Evolutionary conservation across 2,329 filamentous ascomycete genomes (phyloP), one percentile per base, ranked within the genome.

Genomic region (Diaporthe citrichinensis): DNA sequence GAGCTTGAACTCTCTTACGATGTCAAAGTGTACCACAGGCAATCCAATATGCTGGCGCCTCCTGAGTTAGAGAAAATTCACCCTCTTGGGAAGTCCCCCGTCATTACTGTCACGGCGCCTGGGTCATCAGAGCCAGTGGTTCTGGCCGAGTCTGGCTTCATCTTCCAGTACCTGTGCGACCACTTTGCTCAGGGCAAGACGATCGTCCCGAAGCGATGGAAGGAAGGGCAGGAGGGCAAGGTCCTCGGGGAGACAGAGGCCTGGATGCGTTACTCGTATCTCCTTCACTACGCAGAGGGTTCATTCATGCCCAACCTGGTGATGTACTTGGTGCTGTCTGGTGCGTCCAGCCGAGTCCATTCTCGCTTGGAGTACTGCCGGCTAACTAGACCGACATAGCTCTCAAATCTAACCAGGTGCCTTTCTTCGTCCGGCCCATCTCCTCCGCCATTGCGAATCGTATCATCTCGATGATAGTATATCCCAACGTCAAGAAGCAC

Each of bases 221-320:
- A 86, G 80, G 87, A 88, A 1, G 91, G 90, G n/a, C 86, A 87
- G 80, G 90, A 92, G 81, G 87, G 87, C 71, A 86, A 88, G 79
- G 77, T 91, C 15, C 89, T 89, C 23, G 90, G 91, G 34, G 90
- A 93, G 85, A 92, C 90, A 41, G 89, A 92, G 80, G 87, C 86
- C 76, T 92, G 88, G 86, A 82, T 91, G 82, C 86, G 90, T 68
- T 91, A 88, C 82, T 87, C 89, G 81, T 94, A 95, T 82, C 91
- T 91, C 78, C 90, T 98, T 88, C 94, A 98, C 82, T 98, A 96
- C 83, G 89, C 91, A 7, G 96, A 98, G 85, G 96, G 96, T 15
- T 94, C 91, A 76, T 85, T 98, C 77, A 97, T 97, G 93, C 90
- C 91, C 0, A 86, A 92, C 65, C 83, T 97, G 77, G 84, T 96